phyloP scores from a whole-genome alignment of 2,329 filamentous ascomycete species.

The Xylaria polymorpha region DNA sequence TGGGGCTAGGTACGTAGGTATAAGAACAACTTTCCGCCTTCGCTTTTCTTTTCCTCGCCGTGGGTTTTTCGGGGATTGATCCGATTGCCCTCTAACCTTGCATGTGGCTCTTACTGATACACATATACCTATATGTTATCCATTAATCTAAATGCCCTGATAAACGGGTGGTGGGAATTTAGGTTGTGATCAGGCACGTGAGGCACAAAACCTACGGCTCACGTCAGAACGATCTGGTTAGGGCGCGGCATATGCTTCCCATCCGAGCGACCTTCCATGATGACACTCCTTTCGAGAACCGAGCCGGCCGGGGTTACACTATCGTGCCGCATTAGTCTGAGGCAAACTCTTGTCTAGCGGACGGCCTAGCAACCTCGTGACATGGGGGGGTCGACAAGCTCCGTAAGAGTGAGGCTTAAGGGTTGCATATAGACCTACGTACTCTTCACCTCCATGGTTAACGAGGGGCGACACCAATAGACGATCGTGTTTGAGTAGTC shows the following conservation, averaged over 20 bases:
- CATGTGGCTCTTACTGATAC: conserved; percentile 24
- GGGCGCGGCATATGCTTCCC: conserved; percentile 22
- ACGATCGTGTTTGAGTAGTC: background rate
- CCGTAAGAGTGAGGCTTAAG: conserved; percentile 27
- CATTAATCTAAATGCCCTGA: conserved; percentile 13
- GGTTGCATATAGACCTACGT: conserved; percentile 8
- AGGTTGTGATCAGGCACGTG: conserved; percentile 18
- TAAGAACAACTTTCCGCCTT: background rate
- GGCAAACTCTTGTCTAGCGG: conserved; percentile 1
- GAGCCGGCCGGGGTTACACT: background rate
- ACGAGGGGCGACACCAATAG: conserved; percentile 20
- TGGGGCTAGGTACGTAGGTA: conserved; percentile 1
- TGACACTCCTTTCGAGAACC: conserved; percentile 6
- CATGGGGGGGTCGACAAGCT: conserved; percentile 8
- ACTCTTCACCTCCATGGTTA: conserved; percentile 7
- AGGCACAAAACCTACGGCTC: conserved; percentile 26
- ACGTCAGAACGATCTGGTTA: conserved; percentile 25
- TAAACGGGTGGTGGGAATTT: conserved; percentile 19
- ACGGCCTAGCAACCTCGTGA: conserved; percentile 19
- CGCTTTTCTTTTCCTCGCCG: background rate
- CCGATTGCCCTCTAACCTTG: background rate
- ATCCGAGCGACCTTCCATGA: conserved; percentile 22
- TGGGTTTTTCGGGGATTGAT: background rate
- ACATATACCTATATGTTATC: conserved; percentile 26
- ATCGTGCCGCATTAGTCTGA: conserved; percentile 10